Evolutionary conservation across 352 stramenopile genomes (phyloP), one percentile per base, ranked within the genome.

Genomic region (Elongisporangium anandrum): DNA sequence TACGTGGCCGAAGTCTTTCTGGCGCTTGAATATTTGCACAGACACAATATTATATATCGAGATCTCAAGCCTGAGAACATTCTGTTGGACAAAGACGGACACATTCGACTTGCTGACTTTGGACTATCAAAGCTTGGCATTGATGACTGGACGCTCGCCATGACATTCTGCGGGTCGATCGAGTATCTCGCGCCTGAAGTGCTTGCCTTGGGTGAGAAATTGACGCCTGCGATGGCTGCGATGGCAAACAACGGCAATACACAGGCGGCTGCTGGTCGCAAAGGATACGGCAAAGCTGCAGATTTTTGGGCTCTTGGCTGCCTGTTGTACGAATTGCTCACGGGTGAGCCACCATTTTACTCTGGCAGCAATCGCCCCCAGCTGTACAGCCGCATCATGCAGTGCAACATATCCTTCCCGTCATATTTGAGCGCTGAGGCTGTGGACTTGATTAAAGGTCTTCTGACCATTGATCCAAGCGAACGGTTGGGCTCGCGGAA

Each of bases 51-150:
- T 58, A 85, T 97, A 41, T 95, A 96, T 57, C 81, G 89, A 10
- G 89, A 97, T 57, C 71, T 98, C 23, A 97, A 98, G 56, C 90
- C 90, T 1, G 88, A 97, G 61, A 98, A 98, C 60, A 79, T 98
- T 26, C 66, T 98, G 21, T 70, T 98, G 15, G 77, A 95, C 62
- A 65, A 85, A 39, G 65, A 95, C 21, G 93, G 93, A 1, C 82
- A 97, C 62, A 68, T 97, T 6, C 86, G 85, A 2, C 69, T 98
- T 20, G 88, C 84, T 8, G 92, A 98, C 62, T 98, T 98, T 66
- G 92, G 92, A 2, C 71, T 97, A 1, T 87, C 83, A 19, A 96
- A 95, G 55, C 65, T 75, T 57, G 79, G 78, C 0, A 57, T 90
- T 23, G 74, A 85, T 29, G 82, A 88, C 58, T 85, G 73, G 67